Evolutionary conservation across 1,139 yeast species (phyloP).

Genomic region (Waltiozyma sp.): DNA sequence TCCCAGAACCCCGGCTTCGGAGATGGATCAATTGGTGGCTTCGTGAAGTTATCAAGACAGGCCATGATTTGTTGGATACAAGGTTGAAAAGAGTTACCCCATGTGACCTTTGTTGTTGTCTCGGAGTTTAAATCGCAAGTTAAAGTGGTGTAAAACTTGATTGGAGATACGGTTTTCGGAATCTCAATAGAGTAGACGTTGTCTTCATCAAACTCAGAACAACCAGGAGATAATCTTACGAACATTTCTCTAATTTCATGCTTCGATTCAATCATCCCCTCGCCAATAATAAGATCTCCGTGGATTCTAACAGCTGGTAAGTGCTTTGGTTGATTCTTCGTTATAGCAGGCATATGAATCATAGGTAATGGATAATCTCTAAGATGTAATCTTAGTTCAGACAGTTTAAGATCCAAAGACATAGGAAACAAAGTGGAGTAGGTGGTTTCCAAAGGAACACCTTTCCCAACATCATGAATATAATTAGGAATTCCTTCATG

Average conservation of each 20-base stretch:
- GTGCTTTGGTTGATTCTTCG: slow-evolving; percentile 23
- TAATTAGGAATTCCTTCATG: slow-evolving; percentile 45
- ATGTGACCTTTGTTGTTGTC: slow-evolving; percentile 57
- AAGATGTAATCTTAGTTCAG: slow-evolving; percentile 47
- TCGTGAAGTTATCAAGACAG: slow-evolving; percentile 74
- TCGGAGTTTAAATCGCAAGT: slow-evolving; percentile 44
- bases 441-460: slow-evolving; percentile 58
- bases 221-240: slow-evolving; percentile 50
- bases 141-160: slow-evolving; percentile 61
- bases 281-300: slow-evolving; percentile 48
- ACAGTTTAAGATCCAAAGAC: slow-evolving; percentile 31
- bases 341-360: slow-evolving; percentile 29
- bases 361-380: slow-evolving; percentile 58
- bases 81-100: slow-evolving; percentile 83
- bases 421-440: slow-evolving; percentile 66
- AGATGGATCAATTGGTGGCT: slow-evolving; percentile 76
- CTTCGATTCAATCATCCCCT: slow-evolving; percentile 32
- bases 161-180: slow-evolving; percentile 67
- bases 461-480: slow-evolving; percentile 67
- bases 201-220: slow-evolving; percentile 26
- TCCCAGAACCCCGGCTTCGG: slow-evolving; percentile 78
- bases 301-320: slow-evolving; percentile 25
- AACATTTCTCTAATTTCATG: slow-evolving; percentile 47
- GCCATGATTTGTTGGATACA: slow-evolving; percentile 75
- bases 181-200: slow-evolving; percentile 48